Evolutionary conservation across 495 filamentous ascomycete genomes (phyloP).

Genomic region (Penicillium soppii): DNA sequence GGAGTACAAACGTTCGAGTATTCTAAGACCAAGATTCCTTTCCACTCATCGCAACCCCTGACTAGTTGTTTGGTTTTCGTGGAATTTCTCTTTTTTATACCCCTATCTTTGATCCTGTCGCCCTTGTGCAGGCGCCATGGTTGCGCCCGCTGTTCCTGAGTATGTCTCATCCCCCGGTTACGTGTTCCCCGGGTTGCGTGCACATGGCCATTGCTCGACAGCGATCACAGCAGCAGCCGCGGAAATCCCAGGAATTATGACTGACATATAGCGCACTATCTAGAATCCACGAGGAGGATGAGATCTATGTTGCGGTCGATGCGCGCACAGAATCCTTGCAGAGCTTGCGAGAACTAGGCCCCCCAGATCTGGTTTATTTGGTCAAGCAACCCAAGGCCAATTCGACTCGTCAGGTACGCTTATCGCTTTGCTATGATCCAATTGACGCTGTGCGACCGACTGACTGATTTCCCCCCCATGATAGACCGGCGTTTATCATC

Average conservation of each 20-base stretch:
- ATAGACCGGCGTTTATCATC: slow-evolving; percentile 91
- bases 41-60: slow-evolving; percentile 10
- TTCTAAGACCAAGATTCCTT: slow-evolving; percentile 14
- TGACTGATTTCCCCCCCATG: slow-evolving; percentile 2
- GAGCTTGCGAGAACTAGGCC: slow-evolving; percentile 85
- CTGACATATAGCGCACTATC: slow-evolving; percentile 19
- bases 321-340: slow-evolving; percentile 83
- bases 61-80: slow-evolving; percentile 1
- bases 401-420: slow-evolving; percentile 47
- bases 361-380: slow-evolving; percentile 92
- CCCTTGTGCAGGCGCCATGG: slow-evolving; percentile 59
- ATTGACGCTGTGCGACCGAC: background rate
- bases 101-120: slow-evolving; percentile 4
- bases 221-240: slow-evolving; percentile 3
- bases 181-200: slow-evolving; percentile 35
- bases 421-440: background rate
- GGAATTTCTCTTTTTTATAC: background rate
- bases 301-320: slow-evolving; percentile 83
- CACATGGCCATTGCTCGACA: slow-evolving; percentile 22
- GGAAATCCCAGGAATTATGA: slow-evolving; percentile 4
- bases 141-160: slow-evolving; percentile 88
- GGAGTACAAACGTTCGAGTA: slow-evolving; percentile 6
- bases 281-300: slow-evolving; percentile 85
- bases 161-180: slow-evolving; percentile 50
- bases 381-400: slow-evolving; percentile 75